Percentiles rank a stretch among this genome's conserved stretches.
These are phyloP conservation scores for Heimioporus retisporus DNA, from an alignment of 1,284 basidiomycete genomes.

Conservation along the genomic window DNA sequence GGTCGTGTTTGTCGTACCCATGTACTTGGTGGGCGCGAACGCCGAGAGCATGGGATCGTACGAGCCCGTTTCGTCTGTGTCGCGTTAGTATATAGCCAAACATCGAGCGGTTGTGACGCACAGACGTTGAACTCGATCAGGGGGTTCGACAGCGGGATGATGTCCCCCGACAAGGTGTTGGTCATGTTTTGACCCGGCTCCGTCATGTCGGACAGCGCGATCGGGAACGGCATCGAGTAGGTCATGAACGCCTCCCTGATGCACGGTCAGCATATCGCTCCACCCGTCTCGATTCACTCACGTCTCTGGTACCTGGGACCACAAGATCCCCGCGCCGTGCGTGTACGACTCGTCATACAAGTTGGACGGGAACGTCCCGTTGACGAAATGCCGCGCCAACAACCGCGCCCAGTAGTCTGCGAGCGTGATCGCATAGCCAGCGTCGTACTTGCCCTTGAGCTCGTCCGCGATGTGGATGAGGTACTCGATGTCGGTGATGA, in stretches of 20 bases:
- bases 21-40: conserved; percentile 52
- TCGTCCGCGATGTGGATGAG: conserved; percentile 40
- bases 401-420: conserved; percentile 46
- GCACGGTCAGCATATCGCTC: conserved; percentile 6
- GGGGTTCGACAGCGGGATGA: conserved; percentile 4
- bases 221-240: conserved; percentile 50
- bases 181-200: conserved; percentile 40
- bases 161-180: conserved; percentile 28
- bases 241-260: conserved; percentile 44
- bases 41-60: conserved; percentile 58
- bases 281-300: conserved; percentile 22
- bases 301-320: conserved; percentile 47
- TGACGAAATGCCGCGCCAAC: conserved; percentile 52
- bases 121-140: conserved; percentile 56
- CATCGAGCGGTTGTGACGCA: conserved; percentile 25
- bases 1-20: conserved; percentile 55
- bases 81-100: too few relatives aligned
- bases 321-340: conserved; percentile 49
- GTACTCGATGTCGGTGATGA: conserved; percentile 29
- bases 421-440: conserved; percentile 46
- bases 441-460: conserved; percentile 42
- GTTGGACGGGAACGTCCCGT: conserved; percentile 47
- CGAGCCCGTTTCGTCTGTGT: conserved; percentile 54
- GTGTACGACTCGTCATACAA: conserved; percentile 43
- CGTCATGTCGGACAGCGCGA: conserved; percentile 43